Evolutionary conservation across 352 stramenopile species (phyloP).

Genomic region (Blastocystis sp.): DNA sequence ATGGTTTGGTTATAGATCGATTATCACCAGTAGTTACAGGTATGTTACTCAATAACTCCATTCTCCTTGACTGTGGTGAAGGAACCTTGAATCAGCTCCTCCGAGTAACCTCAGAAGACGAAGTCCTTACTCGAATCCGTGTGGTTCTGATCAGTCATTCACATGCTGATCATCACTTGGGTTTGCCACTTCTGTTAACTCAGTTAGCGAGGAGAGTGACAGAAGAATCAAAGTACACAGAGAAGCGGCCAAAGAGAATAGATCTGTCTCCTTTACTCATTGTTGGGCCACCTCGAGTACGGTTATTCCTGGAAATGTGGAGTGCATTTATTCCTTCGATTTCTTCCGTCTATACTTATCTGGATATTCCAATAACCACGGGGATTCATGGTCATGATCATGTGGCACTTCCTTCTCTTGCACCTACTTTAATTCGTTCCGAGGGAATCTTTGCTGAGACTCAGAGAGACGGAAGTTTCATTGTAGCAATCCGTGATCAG

Average conservation of each 20-base stretch:
- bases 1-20: not conserved
- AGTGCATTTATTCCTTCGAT: not conserved
- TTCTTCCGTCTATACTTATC: not conserved
- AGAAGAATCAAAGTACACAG: not conserved
- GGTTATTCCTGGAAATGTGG: not conserved
- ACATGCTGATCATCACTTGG: constrained; percentile 53
- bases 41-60: not conserved
- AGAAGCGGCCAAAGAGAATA: not conserved
- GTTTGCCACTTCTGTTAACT: constrained; percentile 37
- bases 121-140: not conserved
- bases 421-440: not conserved
- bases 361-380: not conserved
- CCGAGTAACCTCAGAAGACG: not conserved
- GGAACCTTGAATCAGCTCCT: constrained; percentile 43
- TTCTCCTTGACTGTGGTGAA: constrained; percentile 59
- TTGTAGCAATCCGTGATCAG: not conserved
- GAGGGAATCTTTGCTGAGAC: not conserved
- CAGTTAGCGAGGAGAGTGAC: not conserved
- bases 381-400: not conserved
- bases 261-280: not conserved
- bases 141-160: constrained; percentile 44
- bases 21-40: not conserved
- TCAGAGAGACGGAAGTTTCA: not conserved
- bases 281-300: constrained; percentile 26
- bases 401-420: not conserved